Percentiles rank a stretch among this genome's conserved stretches.
Conservation (phyloP, 2,329 filamentous ascomycete genomes). For the Botrytis byssoidea region DNA sequence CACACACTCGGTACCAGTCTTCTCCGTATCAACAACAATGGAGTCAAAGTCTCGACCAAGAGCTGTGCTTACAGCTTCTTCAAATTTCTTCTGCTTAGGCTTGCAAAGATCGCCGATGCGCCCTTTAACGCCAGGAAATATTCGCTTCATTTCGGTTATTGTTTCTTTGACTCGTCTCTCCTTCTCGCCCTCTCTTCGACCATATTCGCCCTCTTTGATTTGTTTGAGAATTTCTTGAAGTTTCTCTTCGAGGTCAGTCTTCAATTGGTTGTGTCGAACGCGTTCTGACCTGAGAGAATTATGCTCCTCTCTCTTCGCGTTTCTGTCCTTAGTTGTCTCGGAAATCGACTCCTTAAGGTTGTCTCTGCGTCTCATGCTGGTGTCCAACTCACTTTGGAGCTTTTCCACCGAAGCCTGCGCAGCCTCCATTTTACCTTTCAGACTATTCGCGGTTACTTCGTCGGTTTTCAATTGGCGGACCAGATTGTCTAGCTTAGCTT, state of each 20-base stretch:
- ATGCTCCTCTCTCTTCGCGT: slow-evolving; percentile 85
- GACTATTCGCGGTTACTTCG: slow-evolving; percentile 82
- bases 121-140: slow-evolving; percentile 88
- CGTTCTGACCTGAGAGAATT: slow-evolving; percentile 83
- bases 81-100: slow-evolving; percentile 95
- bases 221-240: slow-evolving; percentile 77
- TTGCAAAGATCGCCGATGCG: slow-evolving; percentile 89
- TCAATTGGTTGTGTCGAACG: slow-evolving; percentile 74
- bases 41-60: slow-evolving; percentile 92
- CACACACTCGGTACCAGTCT: slow-evolving; percentile 90
- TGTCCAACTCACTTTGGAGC: slow-evolving; percentile 67
- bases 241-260: slow-evolving; percentile 89
- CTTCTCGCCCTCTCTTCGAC: slow-evolving; percentile 79
- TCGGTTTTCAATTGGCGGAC: slow-evolving; percentile 87
- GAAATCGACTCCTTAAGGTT: slow-evolving; percentile 62
- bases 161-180: slow-evolving; percentile 79
- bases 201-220: slow-evolving; percentile 81
- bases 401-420: slow-evolving; percentile 72
- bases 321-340: slow-evolving; percentile 72
- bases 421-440: slow-evolving; percentile 83
- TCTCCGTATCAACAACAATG: slow-evolving; percentile 92
- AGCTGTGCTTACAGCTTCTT: slow-evolving; percentile 88
- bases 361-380: slow-evolving; percentile 66
- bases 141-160: slow-evolving; percentile 80
- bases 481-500: slow-evolving; percentile 82